These are phyloP conservation scores for Colletotrichum graminicola DNA, from an alignment of 2,329 filamentous ascomycete species.

Conservation along the genomic window DNA sequence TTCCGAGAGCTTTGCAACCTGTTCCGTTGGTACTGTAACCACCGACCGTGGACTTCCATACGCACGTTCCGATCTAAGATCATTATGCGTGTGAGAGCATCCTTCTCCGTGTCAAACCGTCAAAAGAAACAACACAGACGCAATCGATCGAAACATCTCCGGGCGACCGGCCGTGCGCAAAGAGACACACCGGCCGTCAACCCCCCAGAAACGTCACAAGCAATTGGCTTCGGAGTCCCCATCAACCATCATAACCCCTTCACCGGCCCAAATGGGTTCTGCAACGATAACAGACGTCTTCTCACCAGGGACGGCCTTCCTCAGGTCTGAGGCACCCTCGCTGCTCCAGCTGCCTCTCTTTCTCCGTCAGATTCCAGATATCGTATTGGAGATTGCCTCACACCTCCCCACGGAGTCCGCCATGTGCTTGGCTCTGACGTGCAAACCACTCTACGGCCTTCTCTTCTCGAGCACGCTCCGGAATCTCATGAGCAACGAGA, in stretches of 20 bases:
- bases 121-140: constrained; percentile 10
- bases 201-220: constrained; percentile 1
- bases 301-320: not conserved
- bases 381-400: constrained; percentile 32
- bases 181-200: not conserved
- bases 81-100: constrained; percentile 8
- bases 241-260: not conserved
- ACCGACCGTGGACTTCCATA: not conserved
- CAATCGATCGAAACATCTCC: not conserved
- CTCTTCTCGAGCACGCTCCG: constrained; percentile 15
- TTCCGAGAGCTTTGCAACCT: not conserved
- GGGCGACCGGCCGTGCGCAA: not conserved
- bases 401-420: constrained; percentile 36
- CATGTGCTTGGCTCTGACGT: constrained; percentile 31
- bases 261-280: not conserved
- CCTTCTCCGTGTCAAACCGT: not conserved
- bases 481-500: not conserved
- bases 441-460: constrained; percentile 29
- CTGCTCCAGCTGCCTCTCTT: not conserved
- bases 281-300: not conserved
- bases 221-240: not conserved
- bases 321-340: not conserved
- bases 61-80: not conserved
- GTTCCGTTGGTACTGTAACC: constrained; percentile 1
- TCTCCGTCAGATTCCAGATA: constrained; percentile 30